Evolutionary conservation across 2,329 filamentous ascomycete genomes (phyloP), one percentile per base, ranked within the genome.

Genomic region (Fusarium bulbicola): DNA sequence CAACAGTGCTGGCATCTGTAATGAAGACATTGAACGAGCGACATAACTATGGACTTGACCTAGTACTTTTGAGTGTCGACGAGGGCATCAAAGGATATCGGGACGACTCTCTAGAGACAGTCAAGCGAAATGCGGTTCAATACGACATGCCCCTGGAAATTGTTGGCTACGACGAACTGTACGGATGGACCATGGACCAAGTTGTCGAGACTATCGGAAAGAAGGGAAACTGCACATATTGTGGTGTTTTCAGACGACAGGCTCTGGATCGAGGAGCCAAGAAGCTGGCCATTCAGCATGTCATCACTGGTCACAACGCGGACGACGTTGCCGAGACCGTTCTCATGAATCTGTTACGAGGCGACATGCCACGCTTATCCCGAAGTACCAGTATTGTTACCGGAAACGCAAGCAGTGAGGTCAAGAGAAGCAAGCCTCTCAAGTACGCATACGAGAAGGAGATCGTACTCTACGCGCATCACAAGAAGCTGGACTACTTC

Each of bases 381-480:
- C 87, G 96, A 69, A 95, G 94, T 59, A 98, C 96, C 5, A 96
- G 91, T 74, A 98, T 99, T 76, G 87, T 98, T 20, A 99, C 91
- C 6, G 92, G 89, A 45, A 92, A 90, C 77, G 85, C 91, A 37
- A 89, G 88, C n/a, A 95, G 93, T 66, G 94, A 97, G 68, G 95
- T 98, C 74, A 97, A 97, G 85, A 90, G 96, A 73, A 97, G 94
- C 83, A 99, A 99, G 83, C 96, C 96, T 20, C 87, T 99, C 50
- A 98, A 99, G 82, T 99, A 98, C 81, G 95, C 95, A 4, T 99
- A 98, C 80, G 96, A 99, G 81, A 99, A 99, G 84, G 96, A 99
- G 81, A 99, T 99, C 75, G 96, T 99, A 24, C 87, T 99, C 11
- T 99, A 99, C 80, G 96, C 96, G 10, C 94, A 98, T 80, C 95